phyloP scores from a whole-genome alignment of 2,329 filamentous ascomycete genomes.

The Ambrosiella beaveri region DNA sequence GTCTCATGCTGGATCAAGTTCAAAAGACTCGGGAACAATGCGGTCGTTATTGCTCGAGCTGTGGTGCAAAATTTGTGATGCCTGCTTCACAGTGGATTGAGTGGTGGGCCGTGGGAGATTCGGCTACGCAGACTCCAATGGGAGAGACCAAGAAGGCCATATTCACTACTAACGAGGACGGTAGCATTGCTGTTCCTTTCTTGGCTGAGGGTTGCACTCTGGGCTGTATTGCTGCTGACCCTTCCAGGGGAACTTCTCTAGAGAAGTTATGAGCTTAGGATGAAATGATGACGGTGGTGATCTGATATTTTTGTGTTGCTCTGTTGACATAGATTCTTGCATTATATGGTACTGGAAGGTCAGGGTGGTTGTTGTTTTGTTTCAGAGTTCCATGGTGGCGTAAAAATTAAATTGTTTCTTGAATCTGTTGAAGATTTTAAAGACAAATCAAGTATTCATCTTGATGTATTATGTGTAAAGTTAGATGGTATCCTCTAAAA shows the following conservation, averaged over 20 bases:
- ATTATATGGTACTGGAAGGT: too few species aligned
- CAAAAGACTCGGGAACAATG: conserved; percentile 22
- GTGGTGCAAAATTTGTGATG: conserved; percentile 29
- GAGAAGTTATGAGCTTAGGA: not conserved
- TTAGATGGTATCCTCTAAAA: not conserved
- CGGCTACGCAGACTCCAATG: not conserved
- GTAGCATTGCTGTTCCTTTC: conserved; percentile 13
- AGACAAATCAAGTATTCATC: not conserved
- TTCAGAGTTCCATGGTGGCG: too few species aligned
- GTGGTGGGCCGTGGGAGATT: conserved; percentile 29
- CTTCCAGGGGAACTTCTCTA: conserved; percentile 5
- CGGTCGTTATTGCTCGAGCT: conserved; percentile 34
- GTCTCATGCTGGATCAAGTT: conserved; percentile 3
- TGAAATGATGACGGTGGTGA: not conserved
- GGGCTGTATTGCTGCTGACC: conserved; percentile 7
- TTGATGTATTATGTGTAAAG: conserved; percentile 8
- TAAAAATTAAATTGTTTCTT: too few species aligned
- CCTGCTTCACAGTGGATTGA: conserved; percentile 44
- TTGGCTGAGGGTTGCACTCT: conserved; percentile 13
- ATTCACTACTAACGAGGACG: conserved; percentile 6
- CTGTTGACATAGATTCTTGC: not conserved
- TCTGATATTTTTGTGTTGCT: not conserved
- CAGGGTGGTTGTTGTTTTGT: too few species aligned
- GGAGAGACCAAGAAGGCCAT: conserved; percentile 2
- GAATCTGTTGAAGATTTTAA: too few species aligned